Evolutionary conservation across 805 yeast genomes (phyloP), one percentile per base, ranked within the genome.

Genomic region (Ogataea kodamae): DNA sequence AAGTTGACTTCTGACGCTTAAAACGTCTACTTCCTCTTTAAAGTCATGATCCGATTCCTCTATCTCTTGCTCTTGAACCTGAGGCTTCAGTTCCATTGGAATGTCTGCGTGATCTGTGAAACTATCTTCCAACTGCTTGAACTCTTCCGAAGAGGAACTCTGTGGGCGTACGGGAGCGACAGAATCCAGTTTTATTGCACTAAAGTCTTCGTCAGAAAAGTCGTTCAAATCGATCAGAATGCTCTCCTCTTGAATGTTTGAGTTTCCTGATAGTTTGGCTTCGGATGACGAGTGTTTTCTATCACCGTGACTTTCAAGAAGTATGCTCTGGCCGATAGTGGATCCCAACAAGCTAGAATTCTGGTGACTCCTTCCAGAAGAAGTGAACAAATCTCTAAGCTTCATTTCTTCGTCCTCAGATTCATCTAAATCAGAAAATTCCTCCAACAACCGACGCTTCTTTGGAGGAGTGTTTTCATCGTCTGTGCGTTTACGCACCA

Each of bases 401-500:
- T 42, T 35, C 17, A 43, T 14, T 17, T 46, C 45, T 20, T 40
- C 43, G 9, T 45, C 45, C 2, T 45, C 45, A 9, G 47, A 47
- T 4, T 22, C 36, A 8, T 42, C 46, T 15, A 31, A 8, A 22
- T 46, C 51, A 3, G 46, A 40, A 5, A 43, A 15, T 14, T 35
- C 42, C 9, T 28, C 43, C 25, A 47, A 23, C 6, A 36, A 14
- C 9, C 30, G 25, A 12, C 48, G 35, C 18, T 35, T 42, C 13
- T 38, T 40, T 4, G 12, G 30, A 28, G 20, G 32, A 15, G 49
- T 53, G 4, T 47, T 34, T 5, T 48, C 39, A 18, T 30, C 28
- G 11, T 33, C 40, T 28, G 28, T 27, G 35, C 61, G 63, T 19
- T 57, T 55, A 8, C 38, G 22, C 0, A 78, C 69, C 50, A 81